Conservation (phyloP, 75 land plant genomes). For the Chamaecyparis obtusa region DNA sequence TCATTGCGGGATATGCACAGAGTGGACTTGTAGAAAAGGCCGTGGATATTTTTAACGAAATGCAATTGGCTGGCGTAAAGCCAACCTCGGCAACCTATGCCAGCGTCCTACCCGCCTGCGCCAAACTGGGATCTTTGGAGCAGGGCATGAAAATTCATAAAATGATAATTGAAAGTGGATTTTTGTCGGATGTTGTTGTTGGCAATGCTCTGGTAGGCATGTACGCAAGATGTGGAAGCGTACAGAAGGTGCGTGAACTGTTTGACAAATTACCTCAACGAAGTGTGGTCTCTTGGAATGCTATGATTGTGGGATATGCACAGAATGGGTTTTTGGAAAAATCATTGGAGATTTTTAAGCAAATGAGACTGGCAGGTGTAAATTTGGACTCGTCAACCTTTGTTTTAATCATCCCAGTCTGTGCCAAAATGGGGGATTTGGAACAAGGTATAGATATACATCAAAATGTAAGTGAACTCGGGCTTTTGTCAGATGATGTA, state of each 20-base stretch:
- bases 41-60: conserved; percentile 5
- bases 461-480: not conserved
- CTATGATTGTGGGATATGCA: conserved; percentile 52
- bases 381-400: conserved; percentile 16
- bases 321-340: conserved; percentile 25
- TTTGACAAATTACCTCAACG: conserved; percentile 43
- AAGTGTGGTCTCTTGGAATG: conserved; percentile 61
- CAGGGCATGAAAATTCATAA: conserved; percentile 35
- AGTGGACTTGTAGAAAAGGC: conserved; percentile 2
- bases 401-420: conserved; percentile 11
- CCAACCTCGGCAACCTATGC: not conserved
- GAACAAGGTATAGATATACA: conserved; percentile 21
- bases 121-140: conserved; percentile 9
- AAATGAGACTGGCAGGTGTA: conserved; percentile 11
- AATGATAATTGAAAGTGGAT: conserved; percentile 27
- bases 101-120: conserved; percentile 27
- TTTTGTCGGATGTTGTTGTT: conserved; percentile 24
- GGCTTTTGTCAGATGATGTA: conserved; percentile 4
- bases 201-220: conserved; percentile 54
- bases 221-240: conserved; percentile 35
- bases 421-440: conserved; percentile 22
- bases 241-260: conserved; percentile 27
- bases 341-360: conserved; percentile 28
- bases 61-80: conserved; percentile 4
- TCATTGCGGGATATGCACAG: conserved; percentile 7